Evolutionary conservation across 371 early-diverging fungal genomes (phyloP).

Genomic region (Fennellomyces sp.): DNA sequence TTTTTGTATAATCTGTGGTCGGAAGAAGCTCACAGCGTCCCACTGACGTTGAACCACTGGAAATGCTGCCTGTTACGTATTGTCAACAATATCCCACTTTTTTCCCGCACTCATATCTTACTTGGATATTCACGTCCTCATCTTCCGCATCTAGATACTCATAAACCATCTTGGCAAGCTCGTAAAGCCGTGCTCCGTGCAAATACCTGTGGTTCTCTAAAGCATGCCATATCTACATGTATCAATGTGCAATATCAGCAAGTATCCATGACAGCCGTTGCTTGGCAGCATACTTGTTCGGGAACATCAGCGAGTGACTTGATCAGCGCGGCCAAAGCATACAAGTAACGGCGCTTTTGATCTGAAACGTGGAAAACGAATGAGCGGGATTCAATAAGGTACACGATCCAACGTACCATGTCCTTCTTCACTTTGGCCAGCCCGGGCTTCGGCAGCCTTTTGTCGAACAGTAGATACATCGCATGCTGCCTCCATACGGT

Average conservation of each 20-base stretch:
- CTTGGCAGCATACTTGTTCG: constrained; percentile 76
- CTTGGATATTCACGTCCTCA: constrained; percentile 16
- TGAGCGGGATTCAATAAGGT: neutral
- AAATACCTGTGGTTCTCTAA: constrained; percentile 72
- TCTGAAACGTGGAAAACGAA: constrained; percentile 27
- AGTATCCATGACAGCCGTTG: too few relatives aligned
- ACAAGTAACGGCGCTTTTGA: constrained; percentile 58
- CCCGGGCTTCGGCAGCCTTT: constrained; percentile 9
- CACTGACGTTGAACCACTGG: constrained; percentile 86
- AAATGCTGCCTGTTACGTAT: constrained; percentile 74
- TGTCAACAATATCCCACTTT: too few relatives aligned
- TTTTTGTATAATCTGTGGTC: constrained; percentile 72
- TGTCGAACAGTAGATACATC: constrained; percentile 57
- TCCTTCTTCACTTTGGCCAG: constrained; percentile 13
- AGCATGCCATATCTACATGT: constrained; percentile 75
- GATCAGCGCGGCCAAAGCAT: constrained; percentile 76
- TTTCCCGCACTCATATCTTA: too few relatives aligned
- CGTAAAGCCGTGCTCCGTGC: constrained; percentile 72
- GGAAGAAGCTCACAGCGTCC: constrained; percentile 82
- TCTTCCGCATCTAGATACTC: constrained; percentile 59
- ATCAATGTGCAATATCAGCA: neutral
- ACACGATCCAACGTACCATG: constrained; percentile 13
- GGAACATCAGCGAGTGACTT: constrained; percentile 87
- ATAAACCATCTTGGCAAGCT: constrained; percentile 68
- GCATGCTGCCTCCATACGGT: constrained; percentile 62